Evolutionary conservation across 2,329 filamentous ascomycete species (phyloP), one percentile per base, ranked within the genome.

Genomic region (Gaeumannomyces tritici): DNA sequence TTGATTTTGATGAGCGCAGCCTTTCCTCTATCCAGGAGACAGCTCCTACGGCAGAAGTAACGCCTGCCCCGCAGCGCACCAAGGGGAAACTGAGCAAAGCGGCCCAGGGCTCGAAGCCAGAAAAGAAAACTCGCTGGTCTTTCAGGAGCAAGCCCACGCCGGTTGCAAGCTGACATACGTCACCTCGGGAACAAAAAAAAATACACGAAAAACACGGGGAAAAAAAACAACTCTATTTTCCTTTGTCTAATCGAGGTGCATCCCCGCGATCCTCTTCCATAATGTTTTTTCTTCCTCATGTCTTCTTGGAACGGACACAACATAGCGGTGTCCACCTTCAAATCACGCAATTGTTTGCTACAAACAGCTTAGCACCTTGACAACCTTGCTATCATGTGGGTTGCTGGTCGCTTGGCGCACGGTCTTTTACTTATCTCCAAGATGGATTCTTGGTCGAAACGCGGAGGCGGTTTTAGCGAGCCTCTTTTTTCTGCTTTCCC

Each of bases 121-220:
- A 63, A 11, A 73, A 73, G 65, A 73, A 71, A 68, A 71, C 64
- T 47, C 69, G 72, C 18, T 73, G 71, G 71, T 71, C 69, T 24
- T 64, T 69, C 29, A 63, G 68, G 62, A 68, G 69, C 59, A 67
- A 57, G 55, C 27, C 61, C 21, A 35, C 54, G 8, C 24, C 60
- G 6, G 54, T 35, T 27, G 55, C 28, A 18, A n/a, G 42, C 42
- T 51, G 21, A 51, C 21, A n/a, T 11, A 6, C 42, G 4, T 4
- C 35, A 42, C 35, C 18, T 5, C 35, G n/a, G 18, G 2, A 3
- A 9, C 8, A 9, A 51, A 24, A 21, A 51, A 47, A 21, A 35
- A n/a, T 6, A 7, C n/a, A 51, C 1, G 9, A 51, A n/a, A n/a
- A 51, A n/a, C 11, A 47, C 15, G 15, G n/a, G n/a, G n/a, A 51